These are phyloP conservation scores for Tausonia pullulans DNA, from an alignment of 1,284 basidiomycete species.

Conservation along the genomic window DNA sequence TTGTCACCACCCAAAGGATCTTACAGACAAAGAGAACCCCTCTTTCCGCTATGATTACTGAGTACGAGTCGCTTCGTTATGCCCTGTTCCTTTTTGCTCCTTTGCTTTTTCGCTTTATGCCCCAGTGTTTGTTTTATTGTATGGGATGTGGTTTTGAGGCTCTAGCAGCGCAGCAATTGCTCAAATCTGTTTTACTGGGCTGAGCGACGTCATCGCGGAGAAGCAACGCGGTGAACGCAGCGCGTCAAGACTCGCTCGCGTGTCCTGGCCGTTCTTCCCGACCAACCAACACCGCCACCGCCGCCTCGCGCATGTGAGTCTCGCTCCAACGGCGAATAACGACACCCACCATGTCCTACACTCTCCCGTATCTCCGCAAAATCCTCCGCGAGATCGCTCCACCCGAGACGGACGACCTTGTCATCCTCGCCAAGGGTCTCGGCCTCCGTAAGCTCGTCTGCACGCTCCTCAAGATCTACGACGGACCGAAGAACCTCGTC, in stretches of 20 bases:
- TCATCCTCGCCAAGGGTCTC: slow-evolving; percentile 76
- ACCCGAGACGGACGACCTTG: slow-evolving; percentile 66
- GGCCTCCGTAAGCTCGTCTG: slow-evolving; percentile 71
- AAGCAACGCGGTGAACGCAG: too few species aligned
- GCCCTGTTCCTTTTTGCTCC: neutral
- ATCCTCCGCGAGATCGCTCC: slow-evolving; percentile 37
- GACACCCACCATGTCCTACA: neutral
- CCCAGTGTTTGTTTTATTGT: neutral
- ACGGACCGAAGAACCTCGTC: slow-evolving; percentile 72
- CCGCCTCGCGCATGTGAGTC: too few species aligned
- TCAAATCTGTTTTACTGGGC: too few species aligned
- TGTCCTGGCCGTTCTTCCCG: too few species aligned
- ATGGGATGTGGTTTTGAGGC: neutral
- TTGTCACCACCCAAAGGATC: slow-evolving; percentile 5
- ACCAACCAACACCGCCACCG: too few species aligned
- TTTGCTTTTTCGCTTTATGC: neutral
- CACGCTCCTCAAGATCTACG: slow-evolving; percentile 81
- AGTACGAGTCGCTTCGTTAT: neutral
- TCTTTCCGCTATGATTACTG: slow-evolving; percentile 23
- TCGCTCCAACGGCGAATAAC: too few species aligned
- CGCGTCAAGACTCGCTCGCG: too few species aligned
- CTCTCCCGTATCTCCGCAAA: neutral
- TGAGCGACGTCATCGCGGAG: too few species aligned
- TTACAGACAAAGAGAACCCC: slow-evolving; percentile 21
- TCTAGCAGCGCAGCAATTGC: too few species aligned